These are phyloP conservation scores for Gentiana straminea DNA, from an alignment of 257 asterid species.

Conservation along the genomic window DNA sequence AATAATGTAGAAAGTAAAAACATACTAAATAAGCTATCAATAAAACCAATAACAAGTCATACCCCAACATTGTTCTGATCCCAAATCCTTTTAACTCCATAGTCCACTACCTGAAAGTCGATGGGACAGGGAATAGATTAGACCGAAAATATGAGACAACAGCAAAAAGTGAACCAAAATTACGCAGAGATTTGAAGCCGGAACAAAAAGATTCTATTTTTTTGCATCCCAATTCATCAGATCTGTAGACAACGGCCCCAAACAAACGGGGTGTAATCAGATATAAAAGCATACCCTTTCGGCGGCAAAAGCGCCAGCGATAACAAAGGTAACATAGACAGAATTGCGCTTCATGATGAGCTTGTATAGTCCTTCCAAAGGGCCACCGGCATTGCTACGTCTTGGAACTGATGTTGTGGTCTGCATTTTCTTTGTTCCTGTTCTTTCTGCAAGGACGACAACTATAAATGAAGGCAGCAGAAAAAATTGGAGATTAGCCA, in stretches of 20 bases:
- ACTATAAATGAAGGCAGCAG: no score
- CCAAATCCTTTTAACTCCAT: constrained; percentile 31
- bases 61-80: constrained; percentile 33
- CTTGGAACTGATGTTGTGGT: no score
- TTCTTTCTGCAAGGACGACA: no score
- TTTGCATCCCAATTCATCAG: constrained; percentile 3
- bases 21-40: neutral
- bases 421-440: no score
- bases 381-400: constrained; percentile 43
- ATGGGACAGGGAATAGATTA: no score
- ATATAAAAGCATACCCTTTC: constrained; percentile 44
- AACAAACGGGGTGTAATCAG: neutral
- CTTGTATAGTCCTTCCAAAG: constrained; percentile 65
- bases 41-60: neutral
- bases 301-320: constrained; percentile 74
- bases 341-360: constrained; percentile 80
- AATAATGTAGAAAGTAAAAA: no score
- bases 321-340: constrained; percentile 71
- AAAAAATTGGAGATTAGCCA: no score
- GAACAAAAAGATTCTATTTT: neutral
- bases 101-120: constrained; percentile 30
- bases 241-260: constrained; percentile 8
- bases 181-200: neutral
- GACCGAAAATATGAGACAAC: no score
- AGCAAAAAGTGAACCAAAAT: no score